These are phyloP conservation scores for Quercus variabilis DNA, from an alignment of 306 rosid genomes.

Conservation along the genomic window DNA sequence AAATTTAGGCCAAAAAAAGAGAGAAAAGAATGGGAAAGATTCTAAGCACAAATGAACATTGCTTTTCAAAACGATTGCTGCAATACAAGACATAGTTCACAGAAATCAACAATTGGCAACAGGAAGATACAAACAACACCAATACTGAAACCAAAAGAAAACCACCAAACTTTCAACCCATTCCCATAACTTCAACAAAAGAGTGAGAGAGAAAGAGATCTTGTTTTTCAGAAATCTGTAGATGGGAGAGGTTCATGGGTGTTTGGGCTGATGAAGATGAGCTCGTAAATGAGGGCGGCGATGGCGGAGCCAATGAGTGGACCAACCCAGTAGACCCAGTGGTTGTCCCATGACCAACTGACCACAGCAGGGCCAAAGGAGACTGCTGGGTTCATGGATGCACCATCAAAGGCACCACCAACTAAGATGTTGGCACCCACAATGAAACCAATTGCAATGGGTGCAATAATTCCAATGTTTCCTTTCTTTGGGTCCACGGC, in stretches of 20 bases:
- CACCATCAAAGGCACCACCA: conserved; percentile 86
- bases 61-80: conserved; percentile 16
- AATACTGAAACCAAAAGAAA: conserved; percentile 13
- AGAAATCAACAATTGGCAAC: conserved; percentile 24
- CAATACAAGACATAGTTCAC: conserved; percentile 21
- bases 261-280: conserved; percentile 48
- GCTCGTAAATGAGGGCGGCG: conserved; percentile 57
- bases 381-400: conserved; percentile 86
- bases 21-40: background rate
- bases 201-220: background rate
- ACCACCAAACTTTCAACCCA: conserved; percentile 11
- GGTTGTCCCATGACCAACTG: conserved; percentile 67
- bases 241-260: conserved; percentile 58
- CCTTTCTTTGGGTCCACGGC: conserved; percentile 76
- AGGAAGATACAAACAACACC: conserved; percentile 30
- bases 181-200: background rate
- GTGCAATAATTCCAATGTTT: conserved; percentile 62
- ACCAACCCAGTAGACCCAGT: conserved; percentile 84
- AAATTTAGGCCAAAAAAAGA: background rate
- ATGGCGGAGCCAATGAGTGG: conserved; percentile 60
- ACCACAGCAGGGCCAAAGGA: conserved; percentile 87
- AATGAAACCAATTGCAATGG: conserved; percentile 78
- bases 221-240: conserved; percentile 35
- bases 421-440: conserved; percentile 82
- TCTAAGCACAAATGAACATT: background rate